A percentile compares a stretch with the other conserved stretches of the same genome.
Evolutionary conservation across 768 basidiomycete species (phyloP).

Genomic region (Gymnopilus junonius): DNA sequence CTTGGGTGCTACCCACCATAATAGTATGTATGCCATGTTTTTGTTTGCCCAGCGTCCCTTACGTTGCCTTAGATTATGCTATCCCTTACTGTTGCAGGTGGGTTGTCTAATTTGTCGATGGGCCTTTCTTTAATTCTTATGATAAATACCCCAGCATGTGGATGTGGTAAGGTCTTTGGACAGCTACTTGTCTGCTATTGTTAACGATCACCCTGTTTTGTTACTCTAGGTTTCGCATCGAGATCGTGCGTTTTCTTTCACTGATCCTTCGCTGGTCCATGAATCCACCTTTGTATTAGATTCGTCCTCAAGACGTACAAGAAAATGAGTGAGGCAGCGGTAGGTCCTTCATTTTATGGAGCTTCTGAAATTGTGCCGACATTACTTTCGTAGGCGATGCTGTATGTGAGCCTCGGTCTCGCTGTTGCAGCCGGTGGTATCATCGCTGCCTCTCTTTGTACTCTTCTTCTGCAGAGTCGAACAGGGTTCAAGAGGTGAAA

Average conservation of each 20-base stretch:
- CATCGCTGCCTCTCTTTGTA: constrained; percentile 21
- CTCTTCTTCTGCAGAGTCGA: constrained; percentile 14
- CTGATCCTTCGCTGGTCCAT: no score
- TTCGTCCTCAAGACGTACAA: constrained; percentile 8
- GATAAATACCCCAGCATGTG: neutral
- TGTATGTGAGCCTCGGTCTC: constrained; percentile 16
- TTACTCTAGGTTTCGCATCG: neutral
- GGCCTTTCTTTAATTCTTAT: neutral
- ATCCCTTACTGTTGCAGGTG: neutral
- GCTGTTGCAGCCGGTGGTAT: constrained; percentile 18
- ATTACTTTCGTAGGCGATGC: neutral
- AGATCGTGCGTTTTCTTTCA: neutral
- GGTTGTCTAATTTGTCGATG: neutral
- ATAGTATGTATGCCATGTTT: neutral
- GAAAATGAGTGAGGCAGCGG: constrained; percentile 11
- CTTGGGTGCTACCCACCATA: neutral
- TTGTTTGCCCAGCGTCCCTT: neutral
- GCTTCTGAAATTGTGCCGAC: neutral
- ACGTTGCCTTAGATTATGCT: neutral
- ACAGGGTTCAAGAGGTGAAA: constrained; percentile 20
- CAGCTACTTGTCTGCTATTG: neutral
- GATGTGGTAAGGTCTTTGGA: neutral
- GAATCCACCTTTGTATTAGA: constrained; percentile 1
- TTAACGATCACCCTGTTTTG: neutral
- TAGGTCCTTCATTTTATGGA: neutral